Evolutionary conservation across 1,284 basidiomycete species (phyloP), one percentile per base, ranked within the genome.

Genomic region (Tilletia caries): DNA sequence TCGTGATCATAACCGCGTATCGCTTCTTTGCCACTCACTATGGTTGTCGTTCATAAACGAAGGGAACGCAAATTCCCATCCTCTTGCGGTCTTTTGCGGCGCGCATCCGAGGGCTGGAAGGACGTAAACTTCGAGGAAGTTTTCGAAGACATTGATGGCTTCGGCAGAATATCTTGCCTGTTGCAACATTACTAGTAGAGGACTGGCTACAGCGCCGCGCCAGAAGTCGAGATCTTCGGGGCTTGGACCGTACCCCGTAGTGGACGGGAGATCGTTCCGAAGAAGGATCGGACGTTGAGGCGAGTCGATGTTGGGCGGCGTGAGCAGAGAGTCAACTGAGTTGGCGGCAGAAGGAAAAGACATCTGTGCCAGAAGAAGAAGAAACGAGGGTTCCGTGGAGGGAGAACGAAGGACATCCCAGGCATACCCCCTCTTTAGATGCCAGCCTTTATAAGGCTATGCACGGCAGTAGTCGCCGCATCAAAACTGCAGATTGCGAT

Each of bases 1-100:
- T n/a, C n/a, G n/a, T n/a, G n/a, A n/a, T n/a, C n/a, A n/a, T n/a
- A n/a, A n/a, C n/a, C n/a, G n/a, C n/a, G n/a, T n/a, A n/a, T n/a
- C n/a, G n/a, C n/a, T 50, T 50, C 20, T 50, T 25, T n/a, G 48
- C 6, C 15, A 34, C 58, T 62, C 29, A 62, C 58, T 33, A 34
- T 62, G 58, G 33, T 62, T 62, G 58, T 62, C 58, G 18, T 62
- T 62, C 58, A 62, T 62, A 29, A 62, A 62, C 15, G 32, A 34
- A 20, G 29, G 58, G n/a, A 33, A 62, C 15, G 29, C 29, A 15
- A 62, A 62, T 1, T 20, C 12, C 58, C 58, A 62, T 18, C n/a
- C 58, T 20, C 15, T 20, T 37, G 29, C 58, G 58, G 13, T 13
- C 32, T 13, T 12, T 3, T 34, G 8, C 33, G 58, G 58, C 10